Conservation (phyloP, 176 grass and related monocot species). For the Hordeum marinum region DNA sequence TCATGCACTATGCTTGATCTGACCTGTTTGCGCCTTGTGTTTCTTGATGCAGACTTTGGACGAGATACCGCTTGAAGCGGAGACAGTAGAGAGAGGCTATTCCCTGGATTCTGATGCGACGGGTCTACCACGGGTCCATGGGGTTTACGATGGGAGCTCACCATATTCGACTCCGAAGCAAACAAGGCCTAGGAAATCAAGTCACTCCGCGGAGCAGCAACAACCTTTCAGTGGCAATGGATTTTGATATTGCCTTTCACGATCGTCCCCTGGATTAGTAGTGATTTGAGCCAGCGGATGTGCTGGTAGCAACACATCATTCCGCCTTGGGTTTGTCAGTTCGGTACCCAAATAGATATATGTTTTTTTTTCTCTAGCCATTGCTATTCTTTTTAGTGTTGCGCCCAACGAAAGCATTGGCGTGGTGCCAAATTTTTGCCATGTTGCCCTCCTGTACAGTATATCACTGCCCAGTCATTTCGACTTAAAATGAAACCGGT, state of each 20-base stretch:
- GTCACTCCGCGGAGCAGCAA: conserved; percentile 69
- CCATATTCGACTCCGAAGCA: conserved; percentile 54
- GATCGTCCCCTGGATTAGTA: conserved; percentile 4
- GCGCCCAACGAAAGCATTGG: conserved; percentile 41
- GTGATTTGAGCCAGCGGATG: conserved; percentile 30
- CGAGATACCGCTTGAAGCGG: conserved; percentile 89
- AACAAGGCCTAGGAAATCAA: conserved; percentile 44
- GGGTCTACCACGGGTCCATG: conserved; percentile 60
- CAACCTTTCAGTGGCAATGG: conserved; percentile 53
- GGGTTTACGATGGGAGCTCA: conserved; percentile 45
- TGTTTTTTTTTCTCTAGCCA: conserved; percentile 31
- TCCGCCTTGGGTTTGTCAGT: conserved; percentile 27
- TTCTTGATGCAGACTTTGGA: conserved; percentile 69
- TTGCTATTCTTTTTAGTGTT: conserved; percentile 40
- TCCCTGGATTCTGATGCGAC: conserved; percentile 51
- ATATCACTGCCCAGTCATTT: conserved; percentile 26
- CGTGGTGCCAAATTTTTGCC: conserved; percentile 48
- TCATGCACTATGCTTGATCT: conserved; percentile 3
- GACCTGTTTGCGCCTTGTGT: background rate
- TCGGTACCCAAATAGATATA: conserved; percentile 37
- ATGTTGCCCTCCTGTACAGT: conserved; percentile 51
- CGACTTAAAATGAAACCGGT: conserved; percentile 32
- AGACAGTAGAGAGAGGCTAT: conserved; percentile 90
- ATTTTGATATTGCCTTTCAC: conserved; percentile 42
- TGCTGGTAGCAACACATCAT: conserved; percentile 31